Base-by-base conservation (phyloP, 768 basidiomycete species). In the Psilocybe cyanescens region DNA sequence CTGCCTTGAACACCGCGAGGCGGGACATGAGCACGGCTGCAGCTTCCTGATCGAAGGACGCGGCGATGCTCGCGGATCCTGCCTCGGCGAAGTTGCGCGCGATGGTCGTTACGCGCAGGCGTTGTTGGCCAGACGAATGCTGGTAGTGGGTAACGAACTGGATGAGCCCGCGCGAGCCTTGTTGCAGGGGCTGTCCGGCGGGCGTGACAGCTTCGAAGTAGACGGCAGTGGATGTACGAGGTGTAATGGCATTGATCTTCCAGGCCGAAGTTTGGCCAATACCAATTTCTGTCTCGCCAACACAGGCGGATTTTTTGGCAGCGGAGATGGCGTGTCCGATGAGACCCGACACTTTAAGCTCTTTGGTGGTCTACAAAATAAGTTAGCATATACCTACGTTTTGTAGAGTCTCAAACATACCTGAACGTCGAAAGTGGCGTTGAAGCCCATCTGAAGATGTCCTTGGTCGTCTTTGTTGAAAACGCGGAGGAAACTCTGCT, bases 141-240 rank as follows among this genome's bases (percentile, higher is more conserved):
- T 99, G 97, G 72, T 99, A 99, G 73, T 99, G 97, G 11, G 97
- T 99, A 59, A 99, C 93, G 70, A 99, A 99, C 74, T 99, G 97
- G 63, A 99, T 95, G 59, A 98, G 86, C 51, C 97, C 97, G 7
- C 95, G 91, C 30, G 92, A 92, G 60, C 94, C 93, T 9, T 89
- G 93, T 67, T 90, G 88, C 30, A 97, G 81, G 1, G 95, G 91
- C 70, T 98, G 95, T 2, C 97, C 97, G 16, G 96, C 95, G 24
- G 97, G 96, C 1, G 97, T 97, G 63, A 99, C 97, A 30, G 99
- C 97, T 74, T 99, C 97, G 71, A 99, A 98, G 79, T 99, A 99
- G 44, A 97, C 95, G 31, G 89, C 97, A 53, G 91, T 86, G 1
- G 97, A 89, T 2, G 95, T 94, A 58, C 84, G 89, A 3, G 95